Evolutionary conservation across 169 alveolate genomes (phyloP).

Genomic region (Cryptosporidium parvum): DNA sequence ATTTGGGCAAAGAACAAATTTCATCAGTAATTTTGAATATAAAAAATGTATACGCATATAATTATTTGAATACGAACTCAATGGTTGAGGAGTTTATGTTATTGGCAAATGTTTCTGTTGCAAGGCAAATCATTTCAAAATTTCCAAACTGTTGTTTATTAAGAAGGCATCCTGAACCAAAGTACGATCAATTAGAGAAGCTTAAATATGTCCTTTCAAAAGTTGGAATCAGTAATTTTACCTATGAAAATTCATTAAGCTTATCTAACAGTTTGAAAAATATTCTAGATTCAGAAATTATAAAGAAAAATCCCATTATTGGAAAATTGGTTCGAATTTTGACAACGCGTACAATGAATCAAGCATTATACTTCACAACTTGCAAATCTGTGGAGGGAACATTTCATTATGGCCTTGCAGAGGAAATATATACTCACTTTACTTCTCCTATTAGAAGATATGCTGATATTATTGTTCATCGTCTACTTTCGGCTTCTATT

Average conservation of each 20-base stretch:
- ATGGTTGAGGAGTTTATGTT: conserved; percentile 99
- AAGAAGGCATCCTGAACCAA: conserved; percentile 96
- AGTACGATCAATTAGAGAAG: conserved; percentile 91
- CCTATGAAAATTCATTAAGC: conserved; percentile 88
- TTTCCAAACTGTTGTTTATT: conserved; percentile 93
- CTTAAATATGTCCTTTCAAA: conserved; percentile 87
- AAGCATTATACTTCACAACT: conserved; percentile 89
- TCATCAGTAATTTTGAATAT: conserved; percentile 11
- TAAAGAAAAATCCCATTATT: conserved; percentile 86
- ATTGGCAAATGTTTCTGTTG: conserved; percentile 97
- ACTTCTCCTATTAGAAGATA: conserved; percentile 99
- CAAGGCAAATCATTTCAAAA: conserved; percentile 87
- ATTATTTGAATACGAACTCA: conserved; percentile 78
- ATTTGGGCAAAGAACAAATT: background rate
- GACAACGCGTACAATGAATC: conserved; percentile 96
- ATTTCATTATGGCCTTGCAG: conserved; percentile 96
- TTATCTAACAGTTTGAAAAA: conserved; percentile 90
- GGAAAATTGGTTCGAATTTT: conserved; percentile 91
- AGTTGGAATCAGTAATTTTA: conserved; percentile 83
- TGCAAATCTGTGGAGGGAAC: conserved; percentile 67
- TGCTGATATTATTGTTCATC: conserved; percentile 97
- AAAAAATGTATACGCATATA: conserved; percentile 33
- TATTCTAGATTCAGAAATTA: conserved; percentile 80
- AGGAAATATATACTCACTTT: conserved; percentile 96
- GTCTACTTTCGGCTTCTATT: conserved; percentile 92